A percentile compares a stretch with the other conserved stretches of the same genome.
Evolutionary conservation across 2,329 filamentous ascomycete genomes (phyloP).

Genomic region (Neonectria faginata): DNA sequence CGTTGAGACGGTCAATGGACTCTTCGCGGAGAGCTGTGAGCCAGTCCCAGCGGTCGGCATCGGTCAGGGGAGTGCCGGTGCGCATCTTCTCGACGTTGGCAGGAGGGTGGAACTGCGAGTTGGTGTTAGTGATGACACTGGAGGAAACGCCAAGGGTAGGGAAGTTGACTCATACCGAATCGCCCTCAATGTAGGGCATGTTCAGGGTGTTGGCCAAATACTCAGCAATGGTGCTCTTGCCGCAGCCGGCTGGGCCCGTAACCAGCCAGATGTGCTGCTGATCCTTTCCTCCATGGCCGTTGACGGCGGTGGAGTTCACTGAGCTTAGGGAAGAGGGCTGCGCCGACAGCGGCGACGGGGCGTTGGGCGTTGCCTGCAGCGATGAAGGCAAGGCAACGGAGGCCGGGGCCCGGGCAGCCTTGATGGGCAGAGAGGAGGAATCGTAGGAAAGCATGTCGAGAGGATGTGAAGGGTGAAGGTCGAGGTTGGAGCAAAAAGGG

Average conservation of each 20-base stretch:
- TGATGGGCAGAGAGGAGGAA: constrained; percentile 57
- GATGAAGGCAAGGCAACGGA: constrained; percentile 40
- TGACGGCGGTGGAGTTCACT: constrained; percentile 48
- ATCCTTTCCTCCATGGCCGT: constrained; percentile 46
- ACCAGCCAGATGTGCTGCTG: constrained; percentile 83
- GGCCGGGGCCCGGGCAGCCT: constrained; percentile 52
- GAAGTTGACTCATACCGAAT: constrained; percentile 69
- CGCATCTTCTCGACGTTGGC: constrained; percentile 94
- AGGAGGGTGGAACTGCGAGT: constrained; percentile 75
- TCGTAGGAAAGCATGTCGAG: constrained; percentile 65
- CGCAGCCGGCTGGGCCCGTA: constrained; percentile 82
- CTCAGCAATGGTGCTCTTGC: constrained; percentile 81
- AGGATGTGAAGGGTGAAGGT: constrained; percentile 12
- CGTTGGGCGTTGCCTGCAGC: constrained; percentile 35
- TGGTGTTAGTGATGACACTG: constrained; percentile 45
- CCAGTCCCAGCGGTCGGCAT: constrained; percentile 98
- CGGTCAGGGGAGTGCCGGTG: constrained; percentile 83
- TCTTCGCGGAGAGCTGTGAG: constrained; percentile 81
- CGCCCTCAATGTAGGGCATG: constrained; percentile 81
- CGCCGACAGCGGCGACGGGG: constrained; percentile 35
- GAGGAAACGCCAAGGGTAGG: background rate
- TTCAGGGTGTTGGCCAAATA: constrained; percentile 71
- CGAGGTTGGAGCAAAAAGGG: constrained; percentile 18
- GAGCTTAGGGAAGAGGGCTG: constrained; percentile 32
- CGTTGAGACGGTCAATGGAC: constrained; percentile 66